Conservation (phyloP, 2,329 filamentous ascomycete species). For the Aspergillus pseudoviridinutans region DNA sequence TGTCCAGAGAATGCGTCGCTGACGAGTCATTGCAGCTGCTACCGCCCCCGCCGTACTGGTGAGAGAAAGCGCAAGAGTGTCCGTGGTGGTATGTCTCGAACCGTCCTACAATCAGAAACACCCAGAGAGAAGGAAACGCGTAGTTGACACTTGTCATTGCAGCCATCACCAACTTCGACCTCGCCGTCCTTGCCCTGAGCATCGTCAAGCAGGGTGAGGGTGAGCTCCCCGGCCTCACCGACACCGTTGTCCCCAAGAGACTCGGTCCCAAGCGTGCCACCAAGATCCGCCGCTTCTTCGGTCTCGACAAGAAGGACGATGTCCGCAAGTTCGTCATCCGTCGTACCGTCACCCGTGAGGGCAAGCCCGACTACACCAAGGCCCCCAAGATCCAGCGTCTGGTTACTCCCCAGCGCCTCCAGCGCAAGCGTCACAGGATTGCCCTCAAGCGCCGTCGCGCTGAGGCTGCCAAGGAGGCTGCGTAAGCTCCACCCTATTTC, state of each 20-base stretch:
- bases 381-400: conserved; percentile 99
- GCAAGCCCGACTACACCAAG: conserved; percentile 99
- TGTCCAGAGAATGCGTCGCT: conserved; percentile 3
- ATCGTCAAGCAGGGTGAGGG: conserved; percentile 97
- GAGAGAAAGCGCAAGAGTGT: conserved; percentile 99
- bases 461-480: conserved; percentile 98
- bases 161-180: conserved; percentile 95
- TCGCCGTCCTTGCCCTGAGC: conserved; percentile 88
- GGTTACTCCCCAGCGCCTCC: conserved; percentile 97
- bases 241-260: conserved; percentile 97
- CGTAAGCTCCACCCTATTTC: conserved; percentile 58
- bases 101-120: not conserved
- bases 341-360: conserved; percentile 94
- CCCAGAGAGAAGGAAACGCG: not conserved
- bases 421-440: conserved; percentile 98
- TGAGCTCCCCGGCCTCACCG: conserved; percentile 94
- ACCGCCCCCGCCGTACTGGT: conserved; percentile 93
- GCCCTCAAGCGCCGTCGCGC: conserved; percentile 97
- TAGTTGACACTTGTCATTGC: conserved; percentile 13
- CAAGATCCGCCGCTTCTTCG: conserved; percentile 99
- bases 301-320: conserved; percentile 99
- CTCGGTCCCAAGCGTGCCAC: conserved; percentile 99
- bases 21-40: conserved; percentile 60
- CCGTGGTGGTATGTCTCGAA: conserved; percentile 59
- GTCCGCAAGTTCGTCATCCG: conserved; percentile 99